phyloP scores from a whole-genome alignment of 164 flowering plant species.

The Santalum album region DNA sequence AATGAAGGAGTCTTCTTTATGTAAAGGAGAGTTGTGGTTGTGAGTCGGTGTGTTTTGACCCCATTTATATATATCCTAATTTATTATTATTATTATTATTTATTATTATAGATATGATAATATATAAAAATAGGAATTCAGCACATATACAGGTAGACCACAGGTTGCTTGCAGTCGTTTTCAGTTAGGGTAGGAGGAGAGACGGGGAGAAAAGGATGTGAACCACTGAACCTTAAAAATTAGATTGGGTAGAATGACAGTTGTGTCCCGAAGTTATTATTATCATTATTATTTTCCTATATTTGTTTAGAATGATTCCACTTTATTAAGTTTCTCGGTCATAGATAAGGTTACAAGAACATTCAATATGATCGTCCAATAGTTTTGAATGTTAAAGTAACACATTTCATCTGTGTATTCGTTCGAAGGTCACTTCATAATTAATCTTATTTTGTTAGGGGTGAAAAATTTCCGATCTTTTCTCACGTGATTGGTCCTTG shows the following conservation, averaged over 20 bases:
- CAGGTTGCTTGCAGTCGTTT: conserved; percentile 6
- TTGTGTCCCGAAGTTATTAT: background rate
- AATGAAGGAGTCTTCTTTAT: conserved; percentile 1
- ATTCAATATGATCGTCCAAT: too few relatives aligned
- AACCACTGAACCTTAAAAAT: background rate
- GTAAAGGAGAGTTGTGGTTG: conserved; percentile 4
- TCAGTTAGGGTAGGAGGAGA: background rate
- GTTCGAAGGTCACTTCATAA: too few relatives aligned
- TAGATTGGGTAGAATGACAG: background rate
- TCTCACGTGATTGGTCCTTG: too few relatives aligned
- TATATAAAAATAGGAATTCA: background rate
- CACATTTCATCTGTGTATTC: too few relatives aligned
- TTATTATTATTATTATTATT: background rate
- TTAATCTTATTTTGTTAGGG: too few relatives aligned
- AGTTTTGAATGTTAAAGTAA: too few relatives aligned
- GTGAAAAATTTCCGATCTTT: too few relatives aligned
- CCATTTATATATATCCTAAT: background rate
- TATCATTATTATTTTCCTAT: too few relatives aligned
- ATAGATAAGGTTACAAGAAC: too few relatives aligned
- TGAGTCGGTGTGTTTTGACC: conserved; percentile 29
- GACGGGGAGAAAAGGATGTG: background rate
- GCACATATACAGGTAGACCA: conserved; percentile 2
- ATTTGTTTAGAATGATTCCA: too few relatives aligned
- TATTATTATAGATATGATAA: too few relatives aligned
- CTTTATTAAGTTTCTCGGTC: too few relatives aligned